Conservation (phyloP, 495 filamentous ascomycete genomes). For the Podospora anserina region DNA sequence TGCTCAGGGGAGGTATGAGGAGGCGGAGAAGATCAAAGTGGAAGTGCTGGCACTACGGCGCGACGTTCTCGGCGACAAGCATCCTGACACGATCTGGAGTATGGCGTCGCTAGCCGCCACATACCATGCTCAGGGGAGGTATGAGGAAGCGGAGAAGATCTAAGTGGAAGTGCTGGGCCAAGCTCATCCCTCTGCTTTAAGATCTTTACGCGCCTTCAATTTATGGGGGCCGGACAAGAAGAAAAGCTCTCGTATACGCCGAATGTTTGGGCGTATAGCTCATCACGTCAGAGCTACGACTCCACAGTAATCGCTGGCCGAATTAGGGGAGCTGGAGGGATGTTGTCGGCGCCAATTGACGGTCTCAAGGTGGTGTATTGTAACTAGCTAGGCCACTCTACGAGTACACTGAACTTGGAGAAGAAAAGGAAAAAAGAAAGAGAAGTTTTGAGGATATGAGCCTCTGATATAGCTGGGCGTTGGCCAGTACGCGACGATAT, state of each 20-base stretch:
- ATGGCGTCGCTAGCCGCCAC: background rate
- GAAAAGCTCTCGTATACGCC: background rate
- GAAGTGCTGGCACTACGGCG: conserved; percentile 18
- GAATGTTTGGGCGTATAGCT: conserved; percentile 1
- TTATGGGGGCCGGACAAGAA: background rate
- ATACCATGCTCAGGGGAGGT: conserved; percentile 16
- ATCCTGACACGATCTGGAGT: conserved; percentile 16
- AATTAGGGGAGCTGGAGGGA: too few species aligned
- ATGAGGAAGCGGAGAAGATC: conserved; percentile 5
- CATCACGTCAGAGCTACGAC: background rate
- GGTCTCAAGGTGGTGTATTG: too few species aligned
- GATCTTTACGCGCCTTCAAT: background rate
- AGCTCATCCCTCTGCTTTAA: background rate
- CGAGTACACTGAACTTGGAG: too few species aligned
- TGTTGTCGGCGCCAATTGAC: too few species aligned
- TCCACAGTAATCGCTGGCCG: background rate
- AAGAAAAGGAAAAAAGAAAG: too few species aligned
- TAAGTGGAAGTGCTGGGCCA: background rate
- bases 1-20: conserved; percentile 18
- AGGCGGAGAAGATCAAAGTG: conserved; percentile 33
- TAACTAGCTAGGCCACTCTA: too few species aligned
- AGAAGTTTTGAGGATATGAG: too few species aligned
- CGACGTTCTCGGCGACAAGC: conserved; percentile 31
- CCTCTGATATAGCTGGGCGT: too few species aligned
- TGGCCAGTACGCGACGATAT: too few species aligned